A percentile compares a stretch with the other conserved stretches of the same genome.
Conservation (phyloP, 768 basidiomycete genomes). For the Pseudohyphozyma bogoriensis region DNA sequence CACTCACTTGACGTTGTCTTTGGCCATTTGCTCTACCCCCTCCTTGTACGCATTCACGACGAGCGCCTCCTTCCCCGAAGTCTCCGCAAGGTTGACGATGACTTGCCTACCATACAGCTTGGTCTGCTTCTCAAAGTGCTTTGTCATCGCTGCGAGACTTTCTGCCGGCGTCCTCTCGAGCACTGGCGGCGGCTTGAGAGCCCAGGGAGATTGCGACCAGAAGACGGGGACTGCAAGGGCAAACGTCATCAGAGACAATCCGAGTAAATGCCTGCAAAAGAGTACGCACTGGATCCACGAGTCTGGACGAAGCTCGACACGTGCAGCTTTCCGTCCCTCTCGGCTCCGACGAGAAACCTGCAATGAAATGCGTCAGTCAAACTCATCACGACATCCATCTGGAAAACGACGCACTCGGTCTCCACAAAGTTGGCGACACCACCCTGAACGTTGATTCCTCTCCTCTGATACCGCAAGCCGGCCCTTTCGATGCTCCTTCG, state of each 20-base stretch:
- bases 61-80: slow-evolving; percentile 71
- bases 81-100: slow-evolving; percentile 81
- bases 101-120: slow-evolving; percentile 45
- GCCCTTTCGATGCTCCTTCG: slow-evolving; percentile 79
- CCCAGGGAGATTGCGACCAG: slow-evolving; percentile 26
- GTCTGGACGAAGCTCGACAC: slow-evolving; percentile 82
- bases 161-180: slow-evolving; percentile 31
- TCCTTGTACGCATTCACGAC: slow-evolving; percentile 71
- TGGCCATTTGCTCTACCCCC: slow-evolving; percentile 48
- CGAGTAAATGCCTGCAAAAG: background rate
- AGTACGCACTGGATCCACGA: slow-evolving; percentile 53
- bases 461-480: slow-evolving; percentile 83
- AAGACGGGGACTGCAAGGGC: slow-evolving; percentile 15
- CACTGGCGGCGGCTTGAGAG: slow-evolving; percentile 32
- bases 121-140: slow-evolving; percentile 28
- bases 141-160: slow-evolving; percentile 16
- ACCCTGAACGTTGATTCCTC: slow-evolving; percentile 70
- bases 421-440: slow-evolving; percentile 32
- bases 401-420: slow-evolving; percentile 74
- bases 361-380: background rate
- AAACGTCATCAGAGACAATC: too few species aligned
- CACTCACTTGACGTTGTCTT: slow-evolving; percentile 37
- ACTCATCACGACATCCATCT: slow-evolving; percentile 38
- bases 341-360: slow-evolving; percentile 3
- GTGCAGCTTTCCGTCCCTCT: slow-evolving; percentile 67